Evolutionary conservation across 2,329 filamentous ascomycete species (phyloP).

Genomic region (Penicillium thymicola): DNA sequence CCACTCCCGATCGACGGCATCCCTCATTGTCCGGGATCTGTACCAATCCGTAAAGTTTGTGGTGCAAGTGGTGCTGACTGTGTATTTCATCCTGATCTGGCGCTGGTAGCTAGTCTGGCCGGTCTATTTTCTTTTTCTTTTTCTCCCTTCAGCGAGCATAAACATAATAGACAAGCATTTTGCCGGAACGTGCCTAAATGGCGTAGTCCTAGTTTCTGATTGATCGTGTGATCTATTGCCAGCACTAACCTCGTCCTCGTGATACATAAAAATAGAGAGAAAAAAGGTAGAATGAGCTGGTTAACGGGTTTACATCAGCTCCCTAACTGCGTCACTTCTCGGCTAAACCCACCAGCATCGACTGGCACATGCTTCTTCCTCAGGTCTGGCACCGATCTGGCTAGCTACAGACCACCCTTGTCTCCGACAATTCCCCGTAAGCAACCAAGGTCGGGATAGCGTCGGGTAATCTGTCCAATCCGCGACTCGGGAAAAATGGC

Average conservation of each 20-base stretch:
- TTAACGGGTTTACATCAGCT: neutral
- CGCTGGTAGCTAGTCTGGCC: slow-evolving; percentile 48
- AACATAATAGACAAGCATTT: slow-evolving; percentile 10
- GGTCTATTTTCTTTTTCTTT: neutral
- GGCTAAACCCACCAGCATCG: neutral
- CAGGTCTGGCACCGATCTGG: neutral
- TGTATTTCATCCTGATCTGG: slow-evolving; percentile 67
- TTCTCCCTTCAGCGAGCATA: slow-evolving; percentile 14
- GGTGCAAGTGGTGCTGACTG: slow-evolving; percentile 58
- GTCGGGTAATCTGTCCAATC: slow-evolving; percentile 20
- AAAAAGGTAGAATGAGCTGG: neutral
- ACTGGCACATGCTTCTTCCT: neutral
- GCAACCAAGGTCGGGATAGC: slow-evolving; percentile 13
- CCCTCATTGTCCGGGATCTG: slow-evolving; percentile 57
- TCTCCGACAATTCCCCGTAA: slow-evolving; percentile 9
- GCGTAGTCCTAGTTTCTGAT: neutral
- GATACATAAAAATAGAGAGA: neutral
- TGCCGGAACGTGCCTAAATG: neutral
- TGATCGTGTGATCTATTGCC: neutral
- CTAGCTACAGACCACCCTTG: neutral
- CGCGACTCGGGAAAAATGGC: slow-evolving; percentile 16
- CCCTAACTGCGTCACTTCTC: neutral
- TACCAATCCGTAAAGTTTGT: slow-evolving; percentile 61
- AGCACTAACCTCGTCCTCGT: neutral
- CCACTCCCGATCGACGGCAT: slow-evolving; percentile 29